These are phyloP conservation scores for Lodderomyces margitis DNA, from an alignment of 1,139 yeast genomes.

Conservation along the genomic window DNA sequence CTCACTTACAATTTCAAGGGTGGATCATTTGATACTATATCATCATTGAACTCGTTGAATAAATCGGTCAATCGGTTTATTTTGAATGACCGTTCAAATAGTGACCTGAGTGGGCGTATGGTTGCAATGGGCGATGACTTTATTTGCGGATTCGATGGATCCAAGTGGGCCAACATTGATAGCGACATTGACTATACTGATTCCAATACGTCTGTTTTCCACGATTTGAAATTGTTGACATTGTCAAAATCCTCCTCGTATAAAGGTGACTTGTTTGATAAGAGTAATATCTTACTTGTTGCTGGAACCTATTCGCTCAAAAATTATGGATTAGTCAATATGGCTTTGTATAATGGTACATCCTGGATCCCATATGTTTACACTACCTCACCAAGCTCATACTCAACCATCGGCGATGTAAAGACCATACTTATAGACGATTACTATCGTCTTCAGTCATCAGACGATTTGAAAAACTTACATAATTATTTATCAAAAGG, in stretches of 20 bases:
- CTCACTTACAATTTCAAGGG: constrained; percentile 52
- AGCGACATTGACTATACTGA: constrained; percentile 23
- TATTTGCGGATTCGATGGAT: constrained; percentile 50
- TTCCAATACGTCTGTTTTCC: constrained; percentile 25
- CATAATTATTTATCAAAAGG: constrained; percentile 46
- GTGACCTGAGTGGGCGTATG: constrained; percentile 47
- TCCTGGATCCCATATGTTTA: constrained; percentile 70
- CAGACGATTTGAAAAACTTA: constrained; percentile 28
- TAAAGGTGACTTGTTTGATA: constrained; percentile 35
- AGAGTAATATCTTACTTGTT: constrained; percentile 50
- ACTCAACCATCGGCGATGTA: constrained; percentile 29
- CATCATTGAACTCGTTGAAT: constrained; percentile 25
- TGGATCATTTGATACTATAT: constrained; percentile 22
- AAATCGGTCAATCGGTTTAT: constrained; percentile 48
- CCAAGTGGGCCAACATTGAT: constrained; percentile 44
- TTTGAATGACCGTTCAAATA: constrained; percentile 45
- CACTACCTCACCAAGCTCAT: constrained; percentile 11
- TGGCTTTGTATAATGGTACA: constrained; percentile 69
- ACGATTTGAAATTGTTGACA: constrained; percentile 41
- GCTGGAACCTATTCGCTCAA: constrained; percentile 59
- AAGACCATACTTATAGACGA: constrained; percentile 38
- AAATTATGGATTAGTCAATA: constrained; percentile 58
- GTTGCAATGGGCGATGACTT: constrained; percentile 55
- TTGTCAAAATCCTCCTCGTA: constrained; percentile 30
- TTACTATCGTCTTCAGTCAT: constrained; percentile 36